Base-by-base conservation (phyloP, 768 basidiomycete species). In the Trametes cubensis region DNA sequence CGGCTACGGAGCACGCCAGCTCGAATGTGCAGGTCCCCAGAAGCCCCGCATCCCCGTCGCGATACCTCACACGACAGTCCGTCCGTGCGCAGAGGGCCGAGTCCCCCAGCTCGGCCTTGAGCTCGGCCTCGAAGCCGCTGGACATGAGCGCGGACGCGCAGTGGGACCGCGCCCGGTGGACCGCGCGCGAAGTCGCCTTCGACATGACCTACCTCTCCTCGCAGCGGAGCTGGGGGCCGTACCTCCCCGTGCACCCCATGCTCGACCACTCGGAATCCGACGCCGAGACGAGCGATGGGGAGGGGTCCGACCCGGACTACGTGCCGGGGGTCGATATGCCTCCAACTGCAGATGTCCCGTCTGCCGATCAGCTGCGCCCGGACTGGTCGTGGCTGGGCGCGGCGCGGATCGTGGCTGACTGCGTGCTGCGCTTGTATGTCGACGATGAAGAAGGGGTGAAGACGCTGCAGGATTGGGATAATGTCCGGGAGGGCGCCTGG, bases 361-460 rank as follows among this genome's bases (percentile, higher is more conserved):
- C 54, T n/a, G 54, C 67, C 1, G 63, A 64, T 26, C 42, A 69
- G 25, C 62, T 70, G 3, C 34, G 17, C 4, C 66, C 69, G 5
- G 69, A 72, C 57, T 72, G 71, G 71, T 52, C 60, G 23, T 67
- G 67, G 67, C 56, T 68, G 1, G 67, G 55, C 1, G 61, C 64
- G 0, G 64, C 62, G 38, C 67, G 67, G 2, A 38, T 68, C 6
- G 41, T 68, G 1, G 44, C 58, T 17, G 51, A 63, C 20, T 48
- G 38, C 0, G 63, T 58, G 14, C 26, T 65, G 21, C 42, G 44
- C 40, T 38, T 28, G 13, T 44, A 60, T 14, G 23, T 42, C 6
- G 7, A 41, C 6, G 8, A 42, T 3, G 55, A 40, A 6, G 44
- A 58, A 10, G 34, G 34, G 2, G 7, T 61, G 1, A n/a, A n/a